Base-by-base conservation (phyloP, 225 moss, liverwort and hornwort genomes). In the Polytrichum formosum region DNA sequence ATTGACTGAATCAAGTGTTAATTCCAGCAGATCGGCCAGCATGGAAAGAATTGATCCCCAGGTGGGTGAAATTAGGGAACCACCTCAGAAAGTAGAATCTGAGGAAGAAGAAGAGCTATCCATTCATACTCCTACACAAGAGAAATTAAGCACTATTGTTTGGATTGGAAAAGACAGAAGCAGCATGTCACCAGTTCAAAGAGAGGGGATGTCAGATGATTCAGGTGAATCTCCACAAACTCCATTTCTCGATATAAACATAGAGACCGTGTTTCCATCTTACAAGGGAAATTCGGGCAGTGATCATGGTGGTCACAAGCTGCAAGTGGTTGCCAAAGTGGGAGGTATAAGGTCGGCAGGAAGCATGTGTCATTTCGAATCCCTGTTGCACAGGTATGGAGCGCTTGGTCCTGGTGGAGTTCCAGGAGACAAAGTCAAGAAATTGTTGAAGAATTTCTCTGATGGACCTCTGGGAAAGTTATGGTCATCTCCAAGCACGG, bases 91-190 rank as follows among this genome's bases (percentile, higher is more conserved):
- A 69, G 76, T 75, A 13, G 62, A 71, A 33, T 29, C 19, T 70
- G 46, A 46, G 13, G 46, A 46, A 13, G 46, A 46, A 13, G 46
- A 46, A 46, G 46, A 16, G 13, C 13, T 46, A 46, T 13, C 46
- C 13, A 46, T 46, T 46, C 46, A 46, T 16, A 3, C 46, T 46
- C 46, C n/a, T 56, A 33, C 63, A 66, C 9, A 21, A 6, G 33
- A 56, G 66, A 28, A 63, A 58, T 85, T 97, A 76, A 80, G 75
- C 70, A 84, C 96, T 67, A 90, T 97, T 25, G 82, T 97, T 70
- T 97, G 96, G 96, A 91, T 91, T 70, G 96, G 96, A 72, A 91
- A 85, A 46, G 89, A 94, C 70, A 84, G 90, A 76, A 94, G 92
- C 46, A 91, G 83, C 77, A 97, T 92, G 90, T 73, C 76, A 46